A percentile compares a stretch with the other conserved stretches of the same genome.
Conservation (phyloP, 768 basidiomycete genomes). For the Suillus variegatus region DNA sequence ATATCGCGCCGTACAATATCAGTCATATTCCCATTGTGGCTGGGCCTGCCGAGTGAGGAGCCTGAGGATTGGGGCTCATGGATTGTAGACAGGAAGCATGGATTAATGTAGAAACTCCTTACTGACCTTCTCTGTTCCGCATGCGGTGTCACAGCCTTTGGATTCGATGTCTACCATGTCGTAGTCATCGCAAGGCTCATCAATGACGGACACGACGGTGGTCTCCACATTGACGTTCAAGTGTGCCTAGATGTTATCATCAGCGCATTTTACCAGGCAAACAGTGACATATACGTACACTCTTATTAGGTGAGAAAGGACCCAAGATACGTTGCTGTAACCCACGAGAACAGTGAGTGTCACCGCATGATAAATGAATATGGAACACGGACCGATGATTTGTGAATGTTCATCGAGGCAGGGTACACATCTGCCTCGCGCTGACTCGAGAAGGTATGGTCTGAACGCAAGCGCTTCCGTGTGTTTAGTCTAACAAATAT, state of each 20-base stretch:
- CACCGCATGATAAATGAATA: not conserved
- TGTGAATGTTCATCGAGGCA: slow-evolving; percentile 17
- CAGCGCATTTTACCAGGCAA: not conserved
- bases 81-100: not conserved
- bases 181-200: slow-evolving; percentile 20
- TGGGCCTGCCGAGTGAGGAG: slow-evolving; percentile 2
- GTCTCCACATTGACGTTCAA: slow-evolving; percentile 37
- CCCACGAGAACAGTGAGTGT: not conserved
- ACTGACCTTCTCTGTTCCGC: slow-evolving; percentile 16
- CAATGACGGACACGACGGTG: slow-evolving; percentile 32
- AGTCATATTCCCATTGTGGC: slow-evolving; percentile 6
- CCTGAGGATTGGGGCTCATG: not conserved
- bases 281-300: slow-evolving; percentile 15
- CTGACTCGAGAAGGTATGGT: slow-evolving; percentile 28
- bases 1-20: not conserved
- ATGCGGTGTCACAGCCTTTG: slow-evolving; percentile 12
- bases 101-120: slow-evolving; percentile 3
- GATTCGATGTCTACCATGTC: slow-evolving; percentile 25
- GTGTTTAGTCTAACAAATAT: slow-evolving; percentile 26
- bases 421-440: slow-evolving; percentile 24
- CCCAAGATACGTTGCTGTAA: slow-evolving; percentile 26
- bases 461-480: slow-evolving; percentile 30
- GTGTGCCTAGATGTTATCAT: slow-evolving; percentile 12
- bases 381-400: not conserved
- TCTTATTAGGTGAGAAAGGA: slow-evolving; percentile 20